Conservation (phyloP, 345 rosid genomes). For the Acer saccharum region DNA sequence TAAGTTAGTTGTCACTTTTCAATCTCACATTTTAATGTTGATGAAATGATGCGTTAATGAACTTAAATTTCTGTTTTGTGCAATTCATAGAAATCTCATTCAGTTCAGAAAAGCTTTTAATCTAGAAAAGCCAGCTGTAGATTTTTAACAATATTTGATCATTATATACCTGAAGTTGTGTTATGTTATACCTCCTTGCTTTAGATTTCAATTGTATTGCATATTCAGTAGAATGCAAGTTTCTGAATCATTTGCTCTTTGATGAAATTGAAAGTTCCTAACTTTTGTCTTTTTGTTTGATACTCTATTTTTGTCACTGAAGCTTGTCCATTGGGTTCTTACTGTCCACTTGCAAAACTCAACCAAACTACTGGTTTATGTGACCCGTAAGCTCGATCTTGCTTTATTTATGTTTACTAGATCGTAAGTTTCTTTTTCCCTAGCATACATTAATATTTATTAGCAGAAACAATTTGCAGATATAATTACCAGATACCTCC, state of each 20-base stretch:
- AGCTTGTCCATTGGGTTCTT: conserved; percentile 97
- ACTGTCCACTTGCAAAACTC: conserved; percentile 75
- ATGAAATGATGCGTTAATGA: background rate
- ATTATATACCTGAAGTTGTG: background rate
- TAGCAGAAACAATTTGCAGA: conserved; percentile 64
- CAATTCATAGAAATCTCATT: background rate
- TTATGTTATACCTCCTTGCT: background rate
- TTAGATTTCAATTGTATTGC: conserved; percentile 3
- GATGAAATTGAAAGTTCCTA: background rate
- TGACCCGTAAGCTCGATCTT: conserved; percentile 82
- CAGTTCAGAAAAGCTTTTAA: background rate
- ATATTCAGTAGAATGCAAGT: background rate
- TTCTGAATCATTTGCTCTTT: background rate
- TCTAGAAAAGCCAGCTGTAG: background rate
- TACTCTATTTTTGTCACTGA: conserved; percentile 28
- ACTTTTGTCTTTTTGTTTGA: background rate
- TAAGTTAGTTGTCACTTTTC: background rate
- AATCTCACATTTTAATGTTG: background rate
- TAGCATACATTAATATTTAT: conserved; percentile 40
- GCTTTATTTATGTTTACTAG: background rate
- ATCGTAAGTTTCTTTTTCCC: conserved; percentile 18
- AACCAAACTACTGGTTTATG: conserved; percentile 81
- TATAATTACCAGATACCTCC: conserved; percentile 87
- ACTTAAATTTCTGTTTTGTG: background rate
- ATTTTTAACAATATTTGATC: conserved; percentile 6